Percentiles rank a stretch among this genome's conserved stretches.
phyloP scores from a whole-genome alignment of 768 basidiomycete species.

The Hebeloma cylindrosporum region DNA sequence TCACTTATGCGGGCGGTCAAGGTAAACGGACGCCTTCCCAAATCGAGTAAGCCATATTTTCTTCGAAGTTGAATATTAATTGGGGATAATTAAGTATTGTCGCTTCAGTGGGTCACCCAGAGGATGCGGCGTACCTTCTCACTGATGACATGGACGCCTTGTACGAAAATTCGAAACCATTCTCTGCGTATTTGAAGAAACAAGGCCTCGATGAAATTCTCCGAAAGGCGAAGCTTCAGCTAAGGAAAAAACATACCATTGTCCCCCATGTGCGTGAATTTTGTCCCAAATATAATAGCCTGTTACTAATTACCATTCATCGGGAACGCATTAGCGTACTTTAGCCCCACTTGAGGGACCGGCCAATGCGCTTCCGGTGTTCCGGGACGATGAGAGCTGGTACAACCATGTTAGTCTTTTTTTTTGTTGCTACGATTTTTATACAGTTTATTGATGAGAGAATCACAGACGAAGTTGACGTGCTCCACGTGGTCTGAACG shows the following conservation, averaged over 20 bases:
- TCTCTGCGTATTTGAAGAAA: constrained; percentile 32
- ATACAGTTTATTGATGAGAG: not conserved
- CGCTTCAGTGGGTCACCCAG: not conserved
- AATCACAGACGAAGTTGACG: constrained; percentile 12
- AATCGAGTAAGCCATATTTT: not conserved
- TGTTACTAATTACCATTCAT: not conserved
- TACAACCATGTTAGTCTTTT: constrained; percentile 20
- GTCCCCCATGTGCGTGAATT: constrained; percentile 38
- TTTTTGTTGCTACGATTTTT: not conserved
- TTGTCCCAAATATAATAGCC: not conserved
- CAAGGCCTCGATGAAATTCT: constrained; percentile 24
- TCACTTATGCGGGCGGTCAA: too few species aligned
- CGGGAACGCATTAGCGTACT: constrained; percentile 32
- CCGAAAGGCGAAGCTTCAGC: constrained; percentile 22
- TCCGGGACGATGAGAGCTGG: constrained; percentile 22
- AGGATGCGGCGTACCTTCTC: constrained; percentile 6
- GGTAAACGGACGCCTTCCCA: not conserved
- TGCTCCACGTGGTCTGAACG: constrained; percentile 17
- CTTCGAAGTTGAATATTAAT: constrained; percentile 1
- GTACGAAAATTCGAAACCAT: constrained; percentile 39
- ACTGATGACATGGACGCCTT: constrained; percentile 15
- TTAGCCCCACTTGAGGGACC: constrained; percentile 26
- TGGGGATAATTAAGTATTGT: not conserved
- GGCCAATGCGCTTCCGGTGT: constrained; percentile 31
- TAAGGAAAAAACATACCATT: constrained; percentile 31